Percentiles rank a stretch among this genome's conserved stretches.
Evolutionary conservation across 352 stramenopile species (phyloP).

Genomic region (Phytophthora pistaciae): DNA sequence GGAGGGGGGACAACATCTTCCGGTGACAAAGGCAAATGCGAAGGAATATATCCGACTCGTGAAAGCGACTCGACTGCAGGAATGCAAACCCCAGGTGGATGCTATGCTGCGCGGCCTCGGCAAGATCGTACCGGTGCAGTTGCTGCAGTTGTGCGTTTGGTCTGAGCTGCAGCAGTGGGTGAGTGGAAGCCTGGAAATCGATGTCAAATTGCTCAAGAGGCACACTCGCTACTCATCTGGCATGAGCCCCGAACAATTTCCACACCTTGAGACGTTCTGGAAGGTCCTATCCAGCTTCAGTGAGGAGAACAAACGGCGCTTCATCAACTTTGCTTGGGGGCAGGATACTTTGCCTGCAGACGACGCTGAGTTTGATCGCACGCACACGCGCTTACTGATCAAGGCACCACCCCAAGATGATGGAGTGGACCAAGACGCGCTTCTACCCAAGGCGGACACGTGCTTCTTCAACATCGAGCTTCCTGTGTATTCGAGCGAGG

Average conservation of each 20-base stretch:
- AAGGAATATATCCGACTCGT: constrained; percentile 78
- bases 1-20: constrained; percentile 42
- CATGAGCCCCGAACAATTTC: constrained; percentile 76
- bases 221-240: constrained; percentile 85
- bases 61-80: constrained; percentile 68
- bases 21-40: constrained; percentile 75
- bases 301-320: constrained; percentile 81
- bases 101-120: constrained; percentile 75
- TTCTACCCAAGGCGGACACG: constrained; percentile 83
- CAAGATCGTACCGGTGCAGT: constrained; percentile 72
- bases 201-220: constrained; percentile 78
- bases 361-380: constrained; percentile 85
- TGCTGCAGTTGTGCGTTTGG: constrained; percentile 84
- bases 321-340: constrained; percentile 90
- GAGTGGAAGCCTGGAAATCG: constrained; percentile 79
- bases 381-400: constrained; percentile 76
- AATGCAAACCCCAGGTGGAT: constrained; percentile 82
- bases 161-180: constrained; percentile 84
- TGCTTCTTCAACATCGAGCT: constrained; percentile 91
- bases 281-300: constrained; percentile 63
- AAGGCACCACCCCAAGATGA: constrained; percentile 59
- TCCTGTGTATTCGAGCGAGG: constrained; percentile 76
- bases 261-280: constrained; percentile 86
- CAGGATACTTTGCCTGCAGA: constrained; percentile 81
- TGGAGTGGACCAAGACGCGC: constrained; percentile 50